A percentile compares a stretch with the other conserved stretches of the same genome.
phyloP scores from a whole-genome alignment of 164 flowering plant genomes.

The Liriodendron chinense region DNA sequence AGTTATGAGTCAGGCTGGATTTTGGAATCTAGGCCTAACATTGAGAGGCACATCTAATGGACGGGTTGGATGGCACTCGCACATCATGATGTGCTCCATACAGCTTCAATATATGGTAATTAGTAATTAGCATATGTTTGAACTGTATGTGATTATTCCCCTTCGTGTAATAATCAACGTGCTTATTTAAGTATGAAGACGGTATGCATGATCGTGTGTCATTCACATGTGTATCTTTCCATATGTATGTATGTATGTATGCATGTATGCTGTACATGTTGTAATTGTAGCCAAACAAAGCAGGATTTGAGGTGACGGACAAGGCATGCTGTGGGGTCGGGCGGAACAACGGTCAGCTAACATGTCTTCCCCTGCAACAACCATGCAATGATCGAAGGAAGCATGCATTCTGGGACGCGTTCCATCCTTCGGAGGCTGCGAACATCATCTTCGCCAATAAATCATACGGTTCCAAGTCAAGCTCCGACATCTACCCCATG shows the following conservation, averaged over 20 bases:
- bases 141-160: too few species aligned
- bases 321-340: conserved; percentile 91
- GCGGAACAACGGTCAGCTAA: conserved; percentile 78
- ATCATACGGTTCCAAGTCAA: conserved; percentile 31
- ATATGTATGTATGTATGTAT: background rate
- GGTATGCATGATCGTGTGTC: too few species aligned
- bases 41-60: too few species aligned
- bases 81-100: too few species aligned
- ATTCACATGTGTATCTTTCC: too few species aligned
- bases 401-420: conserved; percentile 85
- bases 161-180: too few species aligned
- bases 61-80: too few species aligned
- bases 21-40: too few species aligned
- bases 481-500: conserved; percentile 48
- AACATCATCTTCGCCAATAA: conserved; percentile 45
- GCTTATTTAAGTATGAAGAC: too few species aligned
- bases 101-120: too few species aligned
- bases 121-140: too few species aligned
- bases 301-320: conserved; percentile 79
- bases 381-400: conserved; percentile 57
- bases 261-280: background rate
- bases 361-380: conserved; percentile 80
- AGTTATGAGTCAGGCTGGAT: too few species aligned
- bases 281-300: background rate
- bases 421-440: conserved; percentile 69